These are phyloP conservation scores for Dryas drummondii DNA, from an alignment of 306 rosid species.

Conservation along the genomic window DNA sequence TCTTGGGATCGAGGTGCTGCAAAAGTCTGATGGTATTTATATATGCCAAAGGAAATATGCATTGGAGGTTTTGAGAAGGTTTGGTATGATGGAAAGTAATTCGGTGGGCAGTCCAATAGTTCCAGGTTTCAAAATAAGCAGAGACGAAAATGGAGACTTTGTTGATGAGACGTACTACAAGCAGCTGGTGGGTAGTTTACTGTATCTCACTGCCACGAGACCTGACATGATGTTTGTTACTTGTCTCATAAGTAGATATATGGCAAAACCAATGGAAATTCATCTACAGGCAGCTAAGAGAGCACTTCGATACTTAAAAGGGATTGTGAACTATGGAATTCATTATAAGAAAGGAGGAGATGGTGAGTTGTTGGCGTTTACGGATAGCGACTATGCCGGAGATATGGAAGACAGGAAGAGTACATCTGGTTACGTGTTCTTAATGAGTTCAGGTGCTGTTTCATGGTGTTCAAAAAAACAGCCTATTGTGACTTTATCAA, in stretches of 20 bases:
- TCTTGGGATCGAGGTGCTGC: constrained; percentile 8
- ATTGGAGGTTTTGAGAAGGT: constrained; percentile 9
- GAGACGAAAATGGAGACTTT: neutral
- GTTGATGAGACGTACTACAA: constrained; percentile 6
- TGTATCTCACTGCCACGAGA: constrained; percentile 12
- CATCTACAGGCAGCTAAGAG: constrained; percentile 15
- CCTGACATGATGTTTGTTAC: constrained; percentile 6
- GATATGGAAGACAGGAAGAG: constrained; percentile 13
- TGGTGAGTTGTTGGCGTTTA: neutral
- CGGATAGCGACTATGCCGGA: neutral
- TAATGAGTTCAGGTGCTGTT: constrained; percentile 1
- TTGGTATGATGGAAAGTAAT: constrained; percentile 10
- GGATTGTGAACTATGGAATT: constrained; percentile 9
- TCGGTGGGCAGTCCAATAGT: neutral
- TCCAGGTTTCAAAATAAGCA: constrained; percentile 7
- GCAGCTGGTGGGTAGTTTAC: constrained; percentile 1
- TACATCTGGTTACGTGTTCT: constrained; percentile 4
- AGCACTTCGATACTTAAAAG: constrained; percentile 16
- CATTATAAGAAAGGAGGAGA: constrained; percentile 18
- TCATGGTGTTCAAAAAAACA: constrained; percentile 14
- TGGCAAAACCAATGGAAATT: constrained; percentile 9
- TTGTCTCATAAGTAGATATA: neutral
- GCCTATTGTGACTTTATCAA: constrained; percentile 3
- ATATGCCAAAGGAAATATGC: constrained; percentile 22
- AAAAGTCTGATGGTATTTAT: constrained; percentile 5